Base-by-base conservation (phyloP, 106 monocot genomes). In the Phalaenopsis aphrodite region DNA sequence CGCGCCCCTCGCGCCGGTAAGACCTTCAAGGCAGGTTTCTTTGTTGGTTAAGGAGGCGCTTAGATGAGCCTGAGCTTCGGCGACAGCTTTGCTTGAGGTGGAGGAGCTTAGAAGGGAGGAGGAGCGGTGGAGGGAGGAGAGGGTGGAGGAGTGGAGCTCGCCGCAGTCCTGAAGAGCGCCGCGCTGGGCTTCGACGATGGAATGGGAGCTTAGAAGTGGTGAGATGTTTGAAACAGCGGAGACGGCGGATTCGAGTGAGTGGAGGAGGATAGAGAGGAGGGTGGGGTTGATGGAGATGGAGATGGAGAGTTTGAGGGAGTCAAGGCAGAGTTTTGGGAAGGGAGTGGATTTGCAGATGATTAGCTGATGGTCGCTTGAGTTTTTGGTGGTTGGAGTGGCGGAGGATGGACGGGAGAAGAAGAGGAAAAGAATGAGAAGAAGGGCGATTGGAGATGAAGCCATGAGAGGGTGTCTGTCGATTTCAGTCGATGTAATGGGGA, bases 1-100 rank as follows among this genome's bases (percentile, higher is more conserved):
- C 9, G 88, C 75, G 56, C 88, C 90, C 14, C 82, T 39, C 5
- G 90, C 84, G 45, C 52, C 73, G 43, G 69, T 61, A 48, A 96
- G 90, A 41, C 91, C 91, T 15, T 96, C 90, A 14, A 96, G 85
- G 86, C 96, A 96, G 30, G 93, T 93, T 79, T 82, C 82, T 42
- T 84, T 82, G 86, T 96, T 94, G 42, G 96, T 92, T 46, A 94
- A 65, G 5, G 93, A 90, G 46, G 96, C 93, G 78, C 87, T 85
- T 73, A 96, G 83, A 75, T 90, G 71, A 45, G 96, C 55, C 57
- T 79, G 75, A 56, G 87, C 89, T 73, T 76, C 84, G 80, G 83
- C 56, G 46, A 89, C 78, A 21, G 77, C 38, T 17, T 81, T 69
- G 8, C 72, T 12, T 4, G 8, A 41, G 10, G 80, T 16, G 10